A percentile compares a stretch with the other conserved stretches of the same genome.
phyloP scores from a whole-genome alignment of 768 basidiomycete species.

The Psilocybe cubensis region DNA sequence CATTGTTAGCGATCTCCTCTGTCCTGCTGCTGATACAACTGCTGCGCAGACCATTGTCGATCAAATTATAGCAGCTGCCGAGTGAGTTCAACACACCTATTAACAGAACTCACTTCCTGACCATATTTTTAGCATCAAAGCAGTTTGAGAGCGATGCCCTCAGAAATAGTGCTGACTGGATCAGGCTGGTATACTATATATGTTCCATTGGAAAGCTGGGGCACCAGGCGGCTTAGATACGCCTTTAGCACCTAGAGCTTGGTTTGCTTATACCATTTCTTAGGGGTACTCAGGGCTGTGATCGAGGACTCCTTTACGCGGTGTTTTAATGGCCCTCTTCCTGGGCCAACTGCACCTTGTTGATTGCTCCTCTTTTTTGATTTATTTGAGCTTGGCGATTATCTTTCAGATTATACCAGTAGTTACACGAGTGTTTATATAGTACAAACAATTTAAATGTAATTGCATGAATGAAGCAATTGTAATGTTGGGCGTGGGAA shows the following conservation, averaged over 20 bases:
- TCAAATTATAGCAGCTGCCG: constrained; percentile 10
- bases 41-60: constrained; percentile 7
- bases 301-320: neutral
- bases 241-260: neutral
- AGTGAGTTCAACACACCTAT: constrained; percentile 6
- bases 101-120: neutral
- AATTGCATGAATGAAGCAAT: too few species aligned
- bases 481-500: constrained; percentile 1
- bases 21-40: neutral
- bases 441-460: too few species aligned
- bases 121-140: neutral
- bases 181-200: neutral
- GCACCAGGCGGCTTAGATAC: neutral
- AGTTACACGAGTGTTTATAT: too few species aligned
- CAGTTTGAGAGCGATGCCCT: too few species aligned
- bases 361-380: neutral
- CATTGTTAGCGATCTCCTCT: constrained; percentile 1
- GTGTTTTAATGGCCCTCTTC: neutral
- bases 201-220: neutral
- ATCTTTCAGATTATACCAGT: too few species aligned
- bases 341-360: neutral
- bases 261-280: neutral
- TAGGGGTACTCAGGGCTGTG: too few species aligned
- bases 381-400: neutral
- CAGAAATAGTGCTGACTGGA: too few species aligned